Evolutionary conservation across 768 basidiomycete genomes (phyloP).

Genomic region (Pleurotus salmoneostramineus): DNA sequence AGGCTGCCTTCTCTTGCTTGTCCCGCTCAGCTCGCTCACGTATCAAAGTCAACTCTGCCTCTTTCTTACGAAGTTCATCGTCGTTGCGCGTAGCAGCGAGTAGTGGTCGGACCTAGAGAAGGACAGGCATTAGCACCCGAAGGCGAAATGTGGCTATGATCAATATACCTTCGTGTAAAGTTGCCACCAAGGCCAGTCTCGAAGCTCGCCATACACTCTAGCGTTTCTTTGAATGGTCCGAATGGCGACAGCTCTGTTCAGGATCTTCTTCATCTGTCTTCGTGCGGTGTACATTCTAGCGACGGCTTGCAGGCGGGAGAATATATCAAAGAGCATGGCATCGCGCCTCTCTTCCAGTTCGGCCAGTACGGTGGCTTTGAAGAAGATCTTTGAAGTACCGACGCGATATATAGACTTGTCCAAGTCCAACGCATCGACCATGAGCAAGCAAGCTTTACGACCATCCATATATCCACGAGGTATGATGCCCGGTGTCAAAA

Average conservation of each 20-base stretch:
- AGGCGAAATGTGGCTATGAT: not conserved
- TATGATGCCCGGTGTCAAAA: slow-evolving; percentile 90
- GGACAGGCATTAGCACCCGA: slow-evolving; percentile 6
- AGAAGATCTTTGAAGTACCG: slow-evolving; percentile 97
- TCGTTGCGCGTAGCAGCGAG: slow-evolving; percentile 91
- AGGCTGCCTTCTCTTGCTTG: slow-evolving; percentile 69
- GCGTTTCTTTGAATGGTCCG: slow-evolving; percentile 95
- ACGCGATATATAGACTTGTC: slow-evolving; percentile 84
- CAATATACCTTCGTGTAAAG: slow-evolving; percentile 80
- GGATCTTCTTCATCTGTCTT: slow-evolving; percentile 89
- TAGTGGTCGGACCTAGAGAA: slow-evolving; percentile 77
- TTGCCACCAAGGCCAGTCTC: slow-evolving; percentile 99
- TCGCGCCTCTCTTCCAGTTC: slow-evolving; percentile 94
- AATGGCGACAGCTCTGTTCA: slow-evolving; percentile 88
- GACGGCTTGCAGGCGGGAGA: slow-evolving; percentile 83
- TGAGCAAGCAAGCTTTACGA: slow-evolving; percentile 86
- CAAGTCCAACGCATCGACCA: slow-evolving; percentile 86
- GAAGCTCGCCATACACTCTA: slow-evolving; percentile 81
- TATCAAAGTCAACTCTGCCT: slow-evolving; percentile 73
- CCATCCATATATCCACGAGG: slow-evolving; percentile 98
- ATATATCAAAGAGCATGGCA: slow-evolving; percentile 81
- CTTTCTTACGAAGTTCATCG: slow-evolving; percentile 86
- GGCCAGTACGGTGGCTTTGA: slow-evolving; percentile 96
- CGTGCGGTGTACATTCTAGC: slow-evolving; percentile 84
- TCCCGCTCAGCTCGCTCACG: slow-evolving; percentile 89